phyloP scores from a whole-genome alignment of 140 eudicot genomes.

The Ambrosia hybrid region DNA sequence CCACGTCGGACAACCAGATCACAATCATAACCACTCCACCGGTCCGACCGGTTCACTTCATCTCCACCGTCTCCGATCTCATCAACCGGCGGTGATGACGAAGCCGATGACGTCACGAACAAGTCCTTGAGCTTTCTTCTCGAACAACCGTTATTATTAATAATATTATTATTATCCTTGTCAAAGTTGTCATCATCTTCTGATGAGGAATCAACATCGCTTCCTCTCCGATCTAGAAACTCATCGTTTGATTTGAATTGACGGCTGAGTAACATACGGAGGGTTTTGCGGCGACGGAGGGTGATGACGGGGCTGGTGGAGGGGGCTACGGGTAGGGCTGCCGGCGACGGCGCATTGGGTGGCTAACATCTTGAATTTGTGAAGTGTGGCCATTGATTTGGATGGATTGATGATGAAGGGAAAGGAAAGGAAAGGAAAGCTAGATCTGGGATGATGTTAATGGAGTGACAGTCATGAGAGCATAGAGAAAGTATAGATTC shows the following conservation, averaged over 20 bases:
- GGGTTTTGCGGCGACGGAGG: slow-evolving; percentile 31
- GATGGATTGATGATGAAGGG: slow-evolving; percentile 1
- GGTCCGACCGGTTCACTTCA: slow-evolving; percentile 22
- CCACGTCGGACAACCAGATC: slow-evolving; percentile 39
- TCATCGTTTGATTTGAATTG: slow-evolving; percentile 6
- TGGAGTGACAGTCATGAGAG: slow-evolving; percentile 4
- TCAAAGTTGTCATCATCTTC: slow-evolving; percentile 25
- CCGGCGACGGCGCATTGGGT: slow-evolving; percentile 35
- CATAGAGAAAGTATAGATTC: slow-evolving; percentile 31
- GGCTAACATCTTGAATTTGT: slow-evolving; percentile 29
- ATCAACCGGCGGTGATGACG: slow-evolving; percentile 41
- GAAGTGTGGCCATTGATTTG: slow-evolving; percentile 22
- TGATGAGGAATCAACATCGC: slow-evolving; percentile 40
- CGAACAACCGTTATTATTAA: slow-evolving; percentile 6
- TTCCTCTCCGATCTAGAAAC: slow-evolving; percentile 50
- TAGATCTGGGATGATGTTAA: slow-evolving; percentile 41
- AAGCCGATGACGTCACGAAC: slow-evolving; percentile 52
- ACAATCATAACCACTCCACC: slow-evolving; percentile 31
- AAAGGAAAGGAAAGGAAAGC: slow-evolving; percentile 8
- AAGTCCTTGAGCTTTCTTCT: slow-evolving; percentile 81
- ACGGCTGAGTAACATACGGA: slow-evolving; percentile 9
- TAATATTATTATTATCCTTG: slow-evolving; percentile 11
- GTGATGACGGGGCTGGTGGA: slow-evolving; percentile 29
- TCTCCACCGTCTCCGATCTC: slow-evolving; percentile 32
- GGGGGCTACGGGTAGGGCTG: slow-evolving; percentile 32